phyloP scores from a whole-genome alignment of 768 basidiomycete genomes.

The Tephrocybe sp. region DNA sequence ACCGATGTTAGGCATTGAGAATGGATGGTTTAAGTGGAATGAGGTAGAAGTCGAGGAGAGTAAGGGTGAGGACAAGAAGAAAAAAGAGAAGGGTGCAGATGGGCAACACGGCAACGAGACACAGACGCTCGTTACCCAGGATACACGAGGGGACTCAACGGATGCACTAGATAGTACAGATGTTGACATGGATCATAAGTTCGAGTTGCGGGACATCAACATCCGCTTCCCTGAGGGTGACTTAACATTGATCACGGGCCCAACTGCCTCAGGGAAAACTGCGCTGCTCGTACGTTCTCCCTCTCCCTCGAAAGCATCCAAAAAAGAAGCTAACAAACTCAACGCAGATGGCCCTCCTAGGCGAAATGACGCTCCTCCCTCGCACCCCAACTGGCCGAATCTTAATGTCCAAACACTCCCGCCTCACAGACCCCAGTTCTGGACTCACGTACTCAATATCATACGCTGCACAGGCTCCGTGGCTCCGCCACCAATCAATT shows the following conservation, averaged over 20 bases:
- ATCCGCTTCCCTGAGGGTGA: conserved; percentile 71
- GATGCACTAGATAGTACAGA: too few relatives aligned
- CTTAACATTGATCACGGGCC: conserved; percentile 71
- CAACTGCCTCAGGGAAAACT: conserved; percentile 83
- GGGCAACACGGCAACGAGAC: too few relatives aligned
- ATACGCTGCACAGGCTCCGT: conserved; percentile 72
- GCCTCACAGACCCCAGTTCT: conserved; percentile 48
- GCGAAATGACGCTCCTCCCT: conserved; percentile 59
- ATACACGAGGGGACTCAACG: conserved; percentile 11
- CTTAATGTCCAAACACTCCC: conserved; percentile 64
- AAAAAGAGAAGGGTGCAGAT: neutral
- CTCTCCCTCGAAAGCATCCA: neutral
- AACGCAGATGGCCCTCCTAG: conserved; percentile 62
- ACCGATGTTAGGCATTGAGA: conserved; percentile 48
- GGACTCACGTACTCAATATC: conserved; percentile 65
- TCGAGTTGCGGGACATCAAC: conserved; percentile 65
- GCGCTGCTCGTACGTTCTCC: conserved; percentile 56
- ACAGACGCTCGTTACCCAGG: conserved; percentile 18
- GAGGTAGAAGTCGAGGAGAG: conserved; percentile 30
- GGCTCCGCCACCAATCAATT: conserved; percentile 71
- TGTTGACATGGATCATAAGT: conserved; percentile 31
- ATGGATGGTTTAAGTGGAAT: conserved; percentile 64
- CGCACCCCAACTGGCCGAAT: conserved; percentile 36
- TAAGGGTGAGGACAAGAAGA: conserved; percentile 11
- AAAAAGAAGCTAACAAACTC: neutral